These are phyloP conservation scores for Fonsecaea pedrosoi DNA, from an alignment of 2,329 filamentous ascomycete species.

Conservation along the genomic window DNA sequence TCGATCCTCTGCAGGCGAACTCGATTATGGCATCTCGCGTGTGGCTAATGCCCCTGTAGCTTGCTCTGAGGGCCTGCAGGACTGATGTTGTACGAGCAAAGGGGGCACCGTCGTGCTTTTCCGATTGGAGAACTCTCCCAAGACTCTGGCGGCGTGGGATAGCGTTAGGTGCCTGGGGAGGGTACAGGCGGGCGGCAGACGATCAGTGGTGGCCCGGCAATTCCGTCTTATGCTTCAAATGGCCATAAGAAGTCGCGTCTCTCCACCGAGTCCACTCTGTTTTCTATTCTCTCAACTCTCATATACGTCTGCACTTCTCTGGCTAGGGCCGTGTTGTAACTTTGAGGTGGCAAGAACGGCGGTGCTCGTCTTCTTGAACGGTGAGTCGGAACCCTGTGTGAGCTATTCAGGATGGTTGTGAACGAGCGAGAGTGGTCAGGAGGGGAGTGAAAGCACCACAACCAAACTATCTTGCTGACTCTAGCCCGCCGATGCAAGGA, in stretches of 20 bases:
- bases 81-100: background rate
- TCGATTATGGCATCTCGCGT: slow-evolving; percentile 18
- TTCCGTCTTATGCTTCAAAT: slow-evolving; percentile 9
- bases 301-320: background rate
- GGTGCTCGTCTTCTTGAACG: background rate
- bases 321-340: background rate
- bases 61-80: background rate
- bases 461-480: background rate
- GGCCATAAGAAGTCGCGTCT: slow-evolving; percentile 17
- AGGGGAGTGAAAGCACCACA: background rate
- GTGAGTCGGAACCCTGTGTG: background rate
- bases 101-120: background rate
- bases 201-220: background rate
- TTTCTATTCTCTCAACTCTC: slow-evolving; percentile 4
- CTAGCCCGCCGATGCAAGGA: slow-evolving; percentile 1
- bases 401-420: background rate
- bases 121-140: slow-evolving; percentile 1
- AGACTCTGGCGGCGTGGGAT: background rate
- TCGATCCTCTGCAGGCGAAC: slow-evolving; percentile 10
- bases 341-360: background rate
- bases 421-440: background rate
- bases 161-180: slow-evolving; percentile 6
- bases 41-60: slow-evolving; percentile 2
- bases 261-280: slow-evolving; percentile 2
- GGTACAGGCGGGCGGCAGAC: background rate